These are phyloP conservation scores for Saturnispora serradocipensis DNA, from an alignment of 805 yeast species.

Conservation along the genomic window DNA sequence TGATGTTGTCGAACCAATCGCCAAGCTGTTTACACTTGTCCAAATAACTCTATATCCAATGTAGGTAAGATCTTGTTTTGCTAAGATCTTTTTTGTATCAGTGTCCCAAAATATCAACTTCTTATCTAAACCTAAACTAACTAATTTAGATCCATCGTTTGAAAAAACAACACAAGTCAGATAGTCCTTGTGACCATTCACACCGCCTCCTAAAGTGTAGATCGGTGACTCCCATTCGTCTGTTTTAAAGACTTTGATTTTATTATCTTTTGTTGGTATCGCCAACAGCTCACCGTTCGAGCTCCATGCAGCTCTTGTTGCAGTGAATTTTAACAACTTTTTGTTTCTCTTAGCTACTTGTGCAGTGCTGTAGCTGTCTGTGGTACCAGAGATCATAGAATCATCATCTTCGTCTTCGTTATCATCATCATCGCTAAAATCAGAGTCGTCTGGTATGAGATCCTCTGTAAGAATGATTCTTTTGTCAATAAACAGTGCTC, in stretches of 20 bases:
- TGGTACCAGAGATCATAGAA: constrained; percentile 19
- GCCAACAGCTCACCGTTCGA: constrained; percentile 62
- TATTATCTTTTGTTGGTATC: constrained; percentile 45
- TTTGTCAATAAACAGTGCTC: constrained; percentile 32
- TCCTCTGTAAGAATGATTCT: constrained; percentile 14
- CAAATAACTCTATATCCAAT: constrained; percentile 8
- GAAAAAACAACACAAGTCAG: constrained; percentile 51
- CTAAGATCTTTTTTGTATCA: constrained; percentile 25
- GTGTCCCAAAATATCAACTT: constrained; percentile 50
- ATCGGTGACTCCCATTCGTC: constrained; percentile 22
- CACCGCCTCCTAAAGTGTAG: constrained; percentile 18
- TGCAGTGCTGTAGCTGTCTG: constrained; percentile 9
- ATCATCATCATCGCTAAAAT: constrained; percentile 28
- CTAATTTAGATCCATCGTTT: constrained; percentile 51
- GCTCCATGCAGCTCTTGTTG: constrained; percentile 61
- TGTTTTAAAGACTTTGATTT: constrained; percentile 38
- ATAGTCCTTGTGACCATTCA: constrained; percentile 19
- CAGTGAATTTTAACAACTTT: constrained; percentile 15
- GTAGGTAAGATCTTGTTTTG: constrained; percentile 4
- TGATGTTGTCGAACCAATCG: constrained; percentile 10
- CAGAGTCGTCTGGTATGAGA: constrained; percentile 24
- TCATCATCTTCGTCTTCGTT: constrained; percentile 28
- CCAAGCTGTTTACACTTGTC: constrained; percentile 8
- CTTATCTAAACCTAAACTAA: constrained; percentile 46
- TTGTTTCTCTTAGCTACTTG: constrained; percentile 28